Base-by-base conservation (phyloP, 202 grass and related monocot species). In the Hordeum pubiflorum region DNA sequence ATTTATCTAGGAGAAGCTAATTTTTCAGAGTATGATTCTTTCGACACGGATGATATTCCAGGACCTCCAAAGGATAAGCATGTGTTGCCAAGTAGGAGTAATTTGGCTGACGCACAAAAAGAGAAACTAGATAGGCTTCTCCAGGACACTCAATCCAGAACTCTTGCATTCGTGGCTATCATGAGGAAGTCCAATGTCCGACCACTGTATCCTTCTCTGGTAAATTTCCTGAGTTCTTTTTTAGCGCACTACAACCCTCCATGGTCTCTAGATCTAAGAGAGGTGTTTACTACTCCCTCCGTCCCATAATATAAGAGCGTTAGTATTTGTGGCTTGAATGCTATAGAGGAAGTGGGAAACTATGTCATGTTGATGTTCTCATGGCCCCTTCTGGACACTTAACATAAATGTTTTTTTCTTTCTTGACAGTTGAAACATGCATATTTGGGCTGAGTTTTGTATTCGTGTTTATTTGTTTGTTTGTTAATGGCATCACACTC, bases 71-170 rank as follows among this genome's bases (percentile, higher is more conserved):
- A 37, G 12, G 10, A n/a, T 39, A 55, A n/a, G 58, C 77, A 79
- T 81, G 23, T 76, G 46, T 44, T 83, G 65, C 69, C 75, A 15
- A 1, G 10, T 7, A 38, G 36, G 59, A 64, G n/a, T 38, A 32
- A 32, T 52, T 33, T 89, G 33, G 20, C 74, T 60, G 21, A 59
- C 10, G 44, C 15, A 27, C 78, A 89, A 38, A 17, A 68, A 36
- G 18, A 83, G n/a, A 91, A 78, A 83, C 44, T 88, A 34, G 29
- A 17, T 12, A 31, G 9, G 12, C 66, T 88, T 78, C 59, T 72
- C 69, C 43, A 70, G 78, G 41, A 81, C 32, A 83, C 82, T 22
- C 77, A 81, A 76, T 77, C 87, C 43, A 29, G 36, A 81, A 48
- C 13, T 15, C 50, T 37, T 11, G 75, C 58, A 18, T 91, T 80